Base-by-base conservation (phyloP, 495 filamentous ascomycete genomes). In the Chaetomium fimeti region DNA sequence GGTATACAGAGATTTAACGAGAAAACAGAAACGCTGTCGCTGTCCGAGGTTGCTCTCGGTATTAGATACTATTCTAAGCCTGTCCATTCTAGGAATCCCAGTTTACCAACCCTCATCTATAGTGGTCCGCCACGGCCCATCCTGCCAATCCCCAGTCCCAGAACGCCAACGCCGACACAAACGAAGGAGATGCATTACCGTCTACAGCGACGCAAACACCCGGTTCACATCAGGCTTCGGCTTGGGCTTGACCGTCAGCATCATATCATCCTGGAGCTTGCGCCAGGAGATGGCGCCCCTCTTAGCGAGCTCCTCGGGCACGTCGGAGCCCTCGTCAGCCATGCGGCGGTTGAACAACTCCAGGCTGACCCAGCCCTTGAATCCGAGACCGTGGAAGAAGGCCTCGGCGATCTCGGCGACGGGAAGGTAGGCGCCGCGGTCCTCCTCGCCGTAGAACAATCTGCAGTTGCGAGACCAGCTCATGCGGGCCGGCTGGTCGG, bases 381-480 rank as follows among this genome's bases (percentile, higher is more conserved):
- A 94, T 7, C 87, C 85, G 13, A 90, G 74, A 5, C 83, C 84
- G 16, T 83, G 77, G 53, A 89, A 83, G 57, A 93, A 84, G 9
- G 84, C 85, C 57, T 76, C 71, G 8, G 85, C 77, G 53, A 91
- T 81, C 57, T 89, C 82, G 58, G 82, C 66, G 25, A 92, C 71
- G 5, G 91, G 91, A 12, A 95, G 75, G 69, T 93, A 93, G 0
- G 85, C 91, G 8, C 90, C 90, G 0, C 81, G 74, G 2, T 85
- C 81, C 71, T 84, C 78, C 72, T 93, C 90, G 51, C 88, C 89
- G 63, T 89, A 87, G 68, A 93, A 93, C 12, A 93, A 71, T 28
- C 90, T 76, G 63, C 87, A 88, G 69, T 92, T 93, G 13, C 91
- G 79, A 27, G 86, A 88, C 91, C 91, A 95, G 71, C 82, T 89